Evolutionary conservation across 768 basidiomycete species (phyloP), one percentile per base, ranked within the genome.

Genomic region (Collybia mongolica): DNA sequence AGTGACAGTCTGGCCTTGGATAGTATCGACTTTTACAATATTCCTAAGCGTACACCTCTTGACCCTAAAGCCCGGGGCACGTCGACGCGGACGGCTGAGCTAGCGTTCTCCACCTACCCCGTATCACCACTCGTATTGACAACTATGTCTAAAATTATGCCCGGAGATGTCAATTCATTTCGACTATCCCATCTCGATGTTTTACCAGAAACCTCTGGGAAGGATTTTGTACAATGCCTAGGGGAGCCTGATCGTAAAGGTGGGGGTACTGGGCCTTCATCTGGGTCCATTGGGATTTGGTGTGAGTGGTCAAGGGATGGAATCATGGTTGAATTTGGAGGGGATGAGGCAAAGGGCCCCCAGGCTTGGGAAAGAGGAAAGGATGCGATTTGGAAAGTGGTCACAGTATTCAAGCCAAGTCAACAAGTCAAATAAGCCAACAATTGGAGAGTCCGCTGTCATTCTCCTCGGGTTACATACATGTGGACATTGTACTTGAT

Each of bases 171-270:
- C 8, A 19, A 47, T 5, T 39, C 70, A 2, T 35, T 61, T 28
- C 74, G 77, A 17, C 69, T 78, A 2, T 38, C 71, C 7, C 57
- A 61, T 18, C 60, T 88, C 22, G 65, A 70, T 14, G 62, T 90
- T 6, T 64, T 61, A 6, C 64, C 64, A 24, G 72, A 72, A 42
- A 84, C 82, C 19, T 82, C 81, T 9, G 95, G 93, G 2, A 85
- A 86, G 60, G 83, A 92, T 0, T 84, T 98, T 52, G 88, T 97
- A 7, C 59, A 67, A 22, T 64, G 66, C 39, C 64, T 97, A 39
- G 93, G 93, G 8, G 95, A 98, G 67, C 95, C 95, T 6, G 82
- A 82, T 60, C 77, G 90, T 53, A 98, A 97, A 65, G 95, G 95
- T 6, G 93, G 94, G 18, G 94, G 95, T 1, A 73, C 83, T 7